phyloP scores from a whole-genome alignment of 495 filamentous ascomycete genomes.

The Chaetomium fimeti region DNA sequence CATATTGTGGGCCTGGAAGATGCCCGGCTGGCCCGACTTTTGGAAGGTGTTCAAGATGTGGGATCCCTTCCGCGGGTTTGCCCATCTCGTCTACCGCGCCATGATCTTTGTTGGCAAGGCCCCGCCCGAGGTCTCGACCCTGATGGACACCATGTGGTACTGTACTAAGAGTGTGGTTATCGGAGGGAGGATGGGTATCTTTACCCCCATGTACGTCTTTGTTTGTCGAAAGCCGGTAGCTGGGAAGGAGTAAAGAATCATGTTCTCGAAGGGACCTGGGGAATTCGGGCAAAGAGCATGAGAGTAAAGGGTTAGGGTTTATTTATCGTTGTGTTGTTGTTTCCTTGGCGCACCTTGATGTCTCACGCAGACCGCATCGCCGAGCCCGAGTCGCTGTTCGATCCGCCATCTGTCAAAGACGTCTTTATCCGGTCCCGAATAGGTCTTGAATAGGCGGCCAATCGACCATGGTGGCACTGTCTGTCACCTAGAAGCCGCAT shows the following conservation, averaged over 20 bases:
- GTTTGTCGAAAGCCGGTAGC: conserved; percentile 19
- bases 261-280: too few species aligned
- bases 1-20: conserved; percentile 17
- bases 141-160: conserved; percentile 29
- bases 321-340: neutral
- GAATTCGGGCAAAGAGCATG: neutral
- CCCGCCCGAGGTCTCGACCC: conserved; percentile 12
- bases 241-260: neutral
- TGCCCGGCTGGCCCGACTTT: conserved; percentile 22
- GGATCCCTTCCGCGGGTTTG: conserved; percentile 12
- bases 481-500: conserved; percentile 9
- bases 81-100: conserved; percentile 4
- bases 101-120: conserved; percentile 13
- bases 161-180: conserved; percentile 21
- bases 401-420: neutral
- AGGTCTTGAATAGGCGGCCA: conserved; percentile 24
- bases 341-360: conserved; percentile 15
- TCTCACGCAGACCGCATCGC: neutral
- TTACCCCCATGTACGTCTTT: conserved; percentile 29
- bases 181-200: conserved; percentile 23
- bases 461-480: conserved; percentile 22
- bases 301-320: conserved; percentile 13
- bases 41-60: conserved; percentile 28
- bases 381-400: neutral
- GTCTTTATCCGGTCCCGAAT: conserved; percentile 20